Percentiles rank a stretch among this genome's conserved stretches.
Conservation (phyloP, 2,329 filamentous ascomycete genomes). For the Cucurbitaria berberidis region DNA sequence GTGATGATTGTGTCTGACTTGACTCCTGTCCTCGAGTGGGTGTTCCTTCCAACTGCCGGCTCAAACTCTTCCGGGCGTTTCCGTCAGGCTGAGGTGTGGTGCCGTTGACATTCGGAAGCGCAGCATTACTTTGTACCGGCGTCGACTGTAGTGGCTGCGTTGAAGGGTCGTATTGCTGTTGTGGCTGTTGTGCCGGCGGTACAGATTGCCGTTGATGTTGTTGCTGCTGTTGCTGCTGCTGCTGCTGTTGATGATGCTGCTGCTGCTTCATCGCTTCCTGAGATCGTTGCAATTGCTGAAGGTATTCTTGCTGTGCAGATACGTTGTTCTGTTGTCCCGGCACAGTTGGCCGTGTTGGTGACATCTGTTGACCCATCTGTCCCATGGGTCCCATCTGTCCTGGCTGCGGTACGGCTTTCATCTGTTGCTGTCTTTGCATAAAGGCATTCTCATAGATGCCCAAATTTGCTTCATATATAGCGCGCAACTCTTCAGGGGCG, state of each 20-base stretch:
- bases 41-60: slow-evolving; percentile 46
- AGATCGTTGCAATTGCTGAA: slow-evolving; percentile 22
- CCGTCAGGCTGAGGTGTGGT: slow-evolving; percentile 53
- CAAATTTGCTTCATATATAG: slow-evolving; percentile 77
- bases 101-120: slow-evolving; percentile 55
- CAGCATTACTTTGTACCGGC: slow-evolving; percentile 55
- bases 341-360: slow-evolving; percentile 41
- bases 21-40: slow-evolving; percentile 39
- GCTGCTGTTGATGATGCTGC: slow-evolving; percentile 26
- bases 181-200: slow-evolving; percentile 49
- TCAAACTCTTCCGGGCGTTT: slow-evolving; percentile 45
- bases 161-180: slow-evolving; percentile 22
- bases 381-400: slow-evolving; percentile 26
- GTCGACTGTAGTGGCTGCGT: slow-evolving; percentile 45
- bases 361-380: slow-evolving; percentile 34
- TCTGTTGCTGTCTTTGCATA: slow-evolving; percentile 60
- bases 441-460: slow-evolving; percentile 76
- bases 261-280: slow-evolving; percentile 36
- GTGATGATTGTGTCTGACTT: slow-evolving; percentile 35
- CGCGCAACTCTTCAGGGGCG: slow-evolving; percentile 71
- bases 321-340: slow-evolving; percentile 50
- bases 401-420: slow-evolving; percentile 47
- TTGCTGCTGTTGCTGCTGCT: slow-evolving; percentile 30
- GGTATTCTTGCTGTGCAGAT: slow-evolving; percentile 56
- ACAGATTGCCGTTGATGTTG: slow-evolving; percentile 35